Percentiles rank a stretch among this genome's conserved stretches.
phyloP scores from a whole-genome alignment of 116 monocot genomes.

The Phalaenopsis hybrid region DNA sequence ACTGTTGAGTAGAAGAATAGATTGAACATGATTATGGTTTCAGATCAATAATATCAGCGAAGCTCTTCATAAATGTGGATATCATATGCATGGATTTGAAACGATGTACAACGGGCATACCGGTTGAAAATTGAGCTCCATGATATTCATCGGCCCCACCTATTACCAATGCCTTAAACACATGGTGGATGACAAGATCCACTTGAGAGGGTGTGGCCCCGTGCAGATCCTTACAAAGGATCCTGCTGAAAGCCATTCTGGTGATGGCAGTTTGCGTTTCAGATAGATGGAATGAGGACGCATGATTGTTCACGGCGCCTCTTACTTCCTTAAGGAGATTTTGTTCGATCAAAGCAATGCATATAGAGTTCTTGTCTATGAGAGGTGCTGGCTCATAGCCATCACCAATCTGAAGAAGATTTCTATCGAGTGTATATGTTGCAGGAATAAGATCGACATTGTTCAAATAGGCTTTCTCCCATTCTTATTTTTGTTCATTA shows the following conservation, averaged over 20 bases:
- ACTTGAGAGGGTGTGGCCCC: conserved; percentile 91
- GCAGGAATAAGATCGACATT: conserved; percentile 99
- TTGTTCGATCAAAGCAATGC: conserved; percentile 97
- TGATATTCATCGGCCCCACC: conserved; percentile 98
- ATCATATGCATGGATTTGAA: conserved; percentile 99
- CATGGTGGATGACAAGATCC: conserved; percentile 99
- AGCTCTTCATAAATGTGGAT: conserved; percentile 96
- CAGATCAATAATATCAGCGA: conserved; percentile 97
- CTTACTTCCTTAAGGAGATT: conserved; percentile 89
- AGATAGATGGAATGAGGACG: conserved; percentile 99
- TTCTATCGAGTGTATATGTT: conserved; percentile 90
- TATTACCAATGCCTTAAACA: conserved; percentile 98
- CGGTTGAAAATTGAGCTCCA: conserved; percentile 74
- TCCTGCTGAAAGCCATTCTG: conserved; percentile 91
- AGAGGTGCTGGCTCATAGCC: conserved; percentile 86
- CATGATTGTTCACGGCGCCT: conserved; percentile 98
- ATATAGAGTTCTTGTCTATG: conserved; percentile 96
- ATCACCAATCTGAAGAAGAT: conserved; percentile 96
- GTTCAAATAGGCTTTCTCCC: conserved; percentile 57
- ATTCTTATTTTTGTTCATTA: background rate
- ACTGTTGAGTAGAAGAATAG: too few relatives aligned
- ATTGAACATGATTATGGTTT: background rate
- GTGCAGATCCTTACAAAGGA: conserved; percentile 97
- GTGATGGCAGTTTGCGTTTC: conserved; percentile 91
- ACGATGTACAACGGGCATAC: conserved; percentile 99